Conservation (phyloP, 306 rosid species). For the Psophocarpus tetragonolobus region DNA sequence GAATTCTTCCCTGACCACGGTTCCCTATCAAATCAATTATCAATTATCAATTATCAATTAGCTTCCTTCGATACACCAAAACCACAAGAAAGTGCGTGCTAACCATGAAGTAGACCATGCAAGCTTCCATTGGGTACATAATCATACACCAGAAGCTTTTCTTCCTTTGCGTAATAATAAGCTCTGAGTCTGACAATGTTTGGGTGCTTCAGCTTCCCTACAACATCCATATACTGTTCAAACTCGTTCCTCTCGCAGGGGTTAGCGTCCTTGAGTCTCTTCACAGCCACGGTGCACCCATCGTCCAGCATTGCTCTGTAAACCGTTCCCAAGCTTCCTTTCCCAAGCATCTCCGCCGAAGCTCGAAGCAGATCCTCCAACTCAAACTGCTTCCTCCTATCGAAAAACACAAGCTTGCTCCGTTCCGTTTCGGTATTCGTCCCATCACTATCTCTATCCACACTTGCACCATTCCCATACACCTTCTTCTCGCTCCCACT, state of each 20-base stretch:
- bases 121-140: conserved; percentile 91
- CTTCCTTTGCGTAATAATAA: conserved; percentile 90
- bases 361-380: conserved; percentile 90
- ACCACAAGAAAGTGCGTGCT: too few species aligned
- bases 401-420: conserved; percentile 83
- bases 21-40: conserved; percentile 58
- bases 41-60: too few species aligned
- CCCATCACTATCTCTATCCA: conserved; percentile 77
- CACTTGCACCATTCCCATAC: conserved; percentile 53
- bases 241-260: conserved; percentile 83
- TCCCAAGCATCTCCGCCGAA: conserved; percentile 98
- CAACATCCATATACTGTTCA: conserved; percentile 92
- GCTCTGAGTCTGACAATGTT: conserved; percentile 84
- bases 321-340: conserved; percentile 95
- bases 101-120: conserved; percentile 93
- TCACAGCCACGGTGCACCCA: conserved; percentile 79
- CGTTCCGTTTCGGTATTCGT: conserved; percentile 61
- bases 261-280: conserved; percentile 87
- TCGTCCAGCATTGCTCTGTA: conserved; percentile 87
- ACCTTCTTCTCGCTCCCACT: conserved; percentile 77
- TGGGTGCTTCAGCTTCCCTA: conserved; percentile 79
- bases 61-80: too few species aligned
- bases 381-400: conserved; percentile 79
- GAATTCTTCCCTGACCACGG: conserved; percentile 94
- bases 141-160: conserved; percentile 92